Conservation (phyloP, 305 asterid species). For the Solanum hybrid region DNA sequence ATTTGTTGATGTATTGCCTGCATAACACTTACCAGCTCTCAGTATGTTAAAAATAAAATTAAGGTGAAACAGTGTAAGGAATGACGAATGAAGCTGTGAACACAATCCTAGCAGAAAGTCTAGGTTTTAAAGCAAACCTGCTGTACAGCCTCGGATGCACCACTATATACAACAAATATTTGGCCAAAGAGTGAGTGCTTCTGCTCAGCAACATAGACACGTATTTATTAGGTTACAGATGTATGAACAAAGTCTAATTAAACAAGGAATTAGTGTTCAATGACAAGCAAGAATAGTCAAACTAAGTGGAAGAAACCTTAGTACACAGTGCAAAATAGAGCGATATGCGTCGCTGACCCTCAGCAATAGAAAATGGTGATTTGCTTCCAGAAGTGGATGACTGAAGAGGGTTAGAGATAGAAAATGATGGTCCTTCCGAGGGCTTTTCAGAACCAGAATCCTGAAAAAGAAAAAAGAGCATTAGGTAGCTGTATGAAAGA, state of each 20-base stretch:
- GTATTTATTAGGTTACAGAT: slow-evolving; percentile 10
- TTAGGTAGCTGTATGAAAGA: slow-evolving; percentile 2
- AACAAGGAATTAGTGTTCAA: background rate
- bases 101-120: background rate
- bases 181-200: slow-evolving; percentile 79
- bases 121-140: slow-evolving; percentile 44
- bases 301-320: slow-evolving; percentile 42
- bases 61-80: background rate
- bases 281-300: background rate
- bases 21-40: slow-evolving; percentile 20
- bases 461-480: slow-evolving; percentile 27
- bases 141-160: slow-evolving; percentile 55
- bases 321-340: slow-evolving; percentile 97
- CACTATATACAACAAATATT: slow-evolving; percentile 59
- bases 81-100: background rate
- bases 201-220: slow-evolving; percentile 39
- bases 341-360: slow-evolving; percentile 80
- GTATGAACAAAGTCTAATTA: background rate
- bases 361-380: slow-evolving; percentile 46
- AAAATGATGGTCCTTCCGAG: slow-evolving; percentile 26
- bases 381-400: slow-evolving; percentile 46
- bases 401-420: slow-evolving; percentile 35
- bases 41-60: background rate
- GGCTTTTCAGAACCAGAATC: slow-evolving; percentile 32
- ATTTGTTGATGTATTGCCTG: slow-evolving; percentile 89